Evolutionary conservation across 163 green algal genomes (phyloP), one percentile per base, ranked within the genome.

Genomic region (Scenedesmus sp.): DNA sequence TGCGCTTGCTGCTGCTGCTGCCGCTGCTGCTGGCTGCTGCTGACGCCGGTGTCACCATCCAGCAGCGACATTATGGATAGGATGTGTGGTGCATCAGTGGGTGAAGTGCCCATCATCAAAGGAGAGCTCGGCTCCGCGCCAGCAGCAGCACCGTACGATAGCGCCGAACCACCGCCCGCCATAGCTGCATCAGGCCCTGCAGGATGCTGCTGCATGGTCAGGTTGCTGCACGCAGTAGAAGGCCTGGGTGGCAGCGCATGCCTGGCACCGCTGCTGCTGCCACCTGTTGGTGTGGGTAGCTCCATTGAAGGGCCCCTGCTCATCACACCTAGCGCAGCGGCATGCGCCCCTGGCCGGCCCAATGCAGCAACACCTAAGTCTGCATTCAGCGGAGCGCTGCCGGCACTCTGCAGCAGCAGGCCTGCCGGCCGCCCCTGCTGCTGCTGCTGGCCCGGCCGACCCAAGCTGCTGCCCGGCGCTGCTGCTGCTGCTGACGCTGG

Each of bases 1-100:
- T 79, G 23, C 23, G n/a, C 23, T 1, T 60, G 54, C 81, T 66
- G 81, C n/a, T 86, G 81, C 81, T 86, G 81, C 46, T 86, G 66
- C 52, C n/a, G 34, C 86, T 90, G 67, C 74, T 85, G 57, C 56
- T 81, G 81, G 52, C 54, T 59, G 84, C 18, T 26, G 84, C 56
- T 55, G 60, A 76, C 0, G 55, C 66, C 89, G 2, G 57, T 64
- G 55, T 93, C 90, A 10, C 84, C 76, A 84, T 93, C 90, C 23
- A 93, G 64, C 64, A 93, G 16, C 8, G 74, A 88, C 85, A 93
- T 91, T 59, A 93, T 93, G 18, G 46, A 81, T 4, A 86, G 90
- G n/a, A 93, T 84, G 79, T 93, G 84, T 20, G 70, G 64, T 2
- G 90, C 52, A 23, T 87, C 85, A 26, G 2, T 66, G 20, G 74